Evolutionary conservation across 768 basidiomycete genomes (phyloP), one percentile per base, ranked within the genome.

Genomic region (Thelephora aurantiotincta): DNA sequence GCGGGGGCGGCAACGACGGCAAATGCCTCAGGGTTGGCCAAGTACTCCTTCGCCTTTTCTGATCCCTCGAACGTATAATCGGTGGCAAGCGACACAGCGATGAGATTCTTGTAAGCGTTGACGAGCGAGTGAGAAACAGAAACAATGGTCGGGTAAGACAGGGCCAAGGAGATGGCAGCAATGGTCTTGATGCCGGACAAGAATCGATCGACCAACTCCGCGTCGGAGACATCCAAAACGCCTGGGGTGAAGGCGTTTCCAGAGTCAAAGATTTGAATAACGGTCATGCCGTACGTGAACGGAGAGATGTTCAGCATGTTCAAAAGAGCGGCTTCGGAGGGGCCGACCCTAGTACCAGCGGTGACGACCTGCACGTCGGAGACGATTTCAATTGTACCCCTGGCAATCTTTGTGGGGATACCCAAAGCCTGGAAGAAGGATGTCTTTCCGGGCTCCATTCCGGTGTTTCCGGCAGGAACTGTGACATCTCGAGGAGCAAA

Each of bases 361-460:
- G 70, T 69, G 61, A 99, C 89, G 72, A 99, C 93, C 71, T 93
- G 82, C 62, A 98, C 83, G 62, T 98, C 93, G 54, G 82, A 77
- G 51, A 96, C 89, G 64, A 98, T 99, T 89, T 99, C 96, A 59
- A 99, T 98, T 48, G 96, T 98, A 75, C 96, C 96, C 81, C 96
- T 86, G 45, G 96, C 93, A 56, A 99, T 98, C 80, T 99, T 99
- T 67, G 96, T 99, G 43, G 96, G 94, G 68, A 99, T 93, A 73
- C 86, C 83, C 62, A 99, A 83, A 49, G 96, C 96, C 76, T 99
- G 96, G 90, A 99, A 99, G 90, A 98, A 99, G 58, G 96, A 96
- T 52, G 96, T 99, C 78, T 99, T 99, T 62, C 94, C 96, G 58
- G 96, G 96, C 67, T 98, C 96, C 96, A 99, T 99, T 68, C 93